Evolutionary conservation across 441 rosid species (phyloP), one percentile per base, ranked within the genome.

Genomic region (Bruguiera hainesii): DNA sequence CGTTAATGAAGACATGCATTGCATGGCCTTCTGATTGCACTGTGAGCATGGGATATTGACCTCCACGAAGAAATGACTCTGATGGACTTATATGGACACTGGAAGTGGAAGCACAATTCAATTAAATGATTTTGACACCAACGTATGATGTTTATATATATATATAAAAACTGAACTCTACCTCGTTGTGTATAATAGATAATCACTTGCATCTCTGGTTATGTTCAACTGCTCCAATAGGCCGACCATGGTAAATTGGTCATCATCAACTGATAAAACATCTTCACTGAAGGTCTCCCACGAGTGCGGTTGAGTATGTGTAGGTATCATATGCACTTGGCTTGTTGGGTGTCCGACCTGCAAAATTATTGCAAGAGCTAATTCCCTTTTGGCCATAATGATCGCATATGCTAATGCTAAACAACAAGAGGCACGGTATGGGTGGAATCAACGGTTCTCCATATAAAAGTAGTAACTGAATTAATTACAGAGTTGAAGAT

Each of bases 101-200:
- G 81, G 18, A 39, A 13, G 48, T 11, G 5, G 48, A 70, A 61
- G 5, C 42, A 46, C 28, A 21, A 31, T 1, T 5, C n/a, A 50
- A 52, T 26, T 61, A 67, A 30, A 31, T 29, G 33, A 28, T 10
- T 42, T 7, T 8, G 20, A 31, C 3, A 33, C 11, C 7, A 60
- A 48, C 1, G 19, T 19, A 29, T 51, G 52, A 16, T 42, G 63
- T 61, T 60, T 39, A 57, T 60, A 25, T 31, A 37, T 6, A 63
- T 13, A 50, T 30, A 29, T 33, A 18, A 21, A 51, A 60, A 63
- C 39, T 8, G 13, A 29, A 19, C 61, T 78, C 67, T 68, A 89
- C 97, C 90, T 87, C 16, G 97, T 90, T 67, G 80, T 83, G 83
- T 93, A 93, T 97, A 97, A 93, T 6, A 93, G 82, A 66, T 93